These are phyloP conservation scores for Colletotrichum abscissum DNA, from an alignment of 2,329 filamentous ascomycete species.

Conservation along the genomic window DNA sequence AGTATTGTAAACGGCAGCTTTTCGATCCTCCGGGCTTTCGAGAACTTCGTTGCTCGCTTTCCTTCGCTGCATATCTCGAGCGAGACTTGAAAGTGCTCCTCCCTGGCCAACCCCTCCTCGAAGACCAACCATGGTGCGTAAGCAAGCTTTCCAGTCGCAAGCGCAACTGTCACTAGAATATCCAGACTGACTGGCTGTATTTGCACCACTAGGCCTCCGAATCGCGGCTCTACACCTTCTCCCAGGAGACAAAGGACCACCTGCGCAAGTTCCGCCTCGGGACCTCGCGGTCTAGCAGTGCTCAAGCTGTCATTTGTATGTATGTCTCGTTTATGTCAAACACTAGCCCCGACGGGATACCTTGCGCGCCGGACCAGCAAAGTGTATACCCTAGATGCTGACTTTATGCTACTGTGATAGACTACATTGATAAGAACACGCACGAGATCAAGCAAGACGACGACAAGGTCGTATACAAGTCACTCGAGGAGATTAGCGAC, in stretches of 20 bases:
- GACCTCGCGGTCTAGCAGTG: constrained; percentile 86
- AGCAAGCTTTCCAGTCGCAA: not conserved
- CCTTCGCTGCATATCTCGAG: not conserved
- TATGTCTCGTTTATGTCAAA: constrained; percentile 46
- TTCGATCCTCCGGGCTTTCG: not conserved
- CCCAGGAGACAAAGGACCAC: constrained; percentile 86
- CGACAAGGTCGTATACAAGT: constrained; percentile 80
- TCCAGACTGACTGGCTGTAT: constrained; percentile 8
- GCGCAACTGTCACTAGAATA: not conserved
- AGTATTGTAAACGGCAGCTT: not conserved
- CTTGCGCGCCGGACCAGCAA: not conserved
- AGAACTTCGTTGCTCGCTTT: not conserved
- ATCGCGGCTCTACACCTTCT: constrained; percentile 92
- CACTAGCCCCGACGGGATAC: not conserved
- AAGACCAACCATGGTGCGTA: constrained; percentile 20
- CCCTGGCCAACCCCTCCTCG: not conserved
- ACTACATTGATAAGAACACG: constrained; percentile 89
- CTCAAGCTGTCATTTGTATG: constrained; percentile 96
- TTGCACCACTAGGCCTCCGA: constrained; percentile 72
- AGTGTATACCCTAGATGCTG: not conserved
- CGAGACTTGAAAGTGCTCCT: not conserved
- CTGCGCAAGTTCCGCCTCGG: constrained; percentile 94
- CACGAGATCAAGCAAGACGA: constrained; percentile 90
- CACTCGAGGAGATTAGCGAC: constrained; percentile 83
- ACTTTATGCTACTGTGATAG: constrained; percentile 56